Percentiles rank a stretch among this genome's conserved stretches.
Conservation (phyloP, 2,329 filamentous ascomycete species). For the Xylariaceae sp. region DNA sequence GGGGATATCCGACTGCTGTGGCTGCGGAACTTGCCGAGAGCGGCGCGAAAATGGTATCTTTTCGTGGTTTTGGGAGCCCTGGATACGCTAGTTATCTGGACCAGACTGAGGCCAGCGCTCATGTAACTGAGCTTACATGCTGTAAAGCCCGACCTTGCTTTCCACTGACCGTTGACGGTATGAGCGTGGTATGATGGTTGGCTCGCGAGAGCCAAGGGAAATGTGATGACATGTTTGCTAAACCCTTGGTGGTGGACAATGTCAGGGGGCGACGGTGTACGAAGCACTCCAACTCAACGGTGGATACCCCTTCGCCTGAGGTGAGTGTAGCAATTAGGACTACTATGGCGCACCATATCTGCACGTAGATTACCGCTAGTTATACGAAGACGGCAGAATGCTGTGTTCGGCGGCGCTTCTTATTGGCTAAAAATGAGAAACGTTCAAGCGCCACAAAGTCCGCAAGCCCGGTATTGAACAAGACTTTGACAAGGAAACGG, state of each 20-base stretch:
- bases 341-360: slow-evolving; percentile 31
- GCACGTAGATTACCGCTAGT: slow-evolving; percentile 35
- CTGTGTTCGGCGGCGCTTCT: slow-evolving; percentile 36
- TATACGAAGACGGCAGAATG: slow-evolving; percentile 36
- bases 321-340: slow-evolving; percentile 28
- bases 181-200: slow-evolving; percentile 38
- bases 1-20: slow-evolving; percentile 29
- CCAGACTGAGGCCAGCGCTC: background rate
- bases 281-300: slow-evolving; percentile 34
- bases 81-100: no score
- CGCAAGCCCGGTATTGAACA: no score
- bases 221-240: slow-evolving; percentile 1
- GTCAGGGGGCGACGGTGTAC: slow-evolving; percentile 37
- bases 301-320: slow-evolving; percentile 34
- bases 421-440: slow-evolving; percentile 30
- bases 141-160: slow-evolving; percentile 33
- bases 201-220: slow-evolving; percentile 35
- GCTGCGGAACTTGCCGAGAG: slow-evolving; percentile 30
- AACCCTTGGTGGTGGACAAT: background rate
- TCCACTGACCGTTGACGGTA: slow-evolving; percentile 40
- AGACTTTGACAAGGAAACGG: slow-evolving; percentile 21
- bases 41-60: slow-evolving; percentile 37
- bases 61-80: slow-evolving; percentile 33
- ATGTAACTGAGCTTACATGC: background rate
- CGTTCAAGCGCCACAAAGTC: no score